Percentiles rank a stretch among this genome's conserved stretches.
Evolutionary conservation across 345 rosid species (phyloP).

Genomic region (Melaleuca quinquenervia): DNA sequence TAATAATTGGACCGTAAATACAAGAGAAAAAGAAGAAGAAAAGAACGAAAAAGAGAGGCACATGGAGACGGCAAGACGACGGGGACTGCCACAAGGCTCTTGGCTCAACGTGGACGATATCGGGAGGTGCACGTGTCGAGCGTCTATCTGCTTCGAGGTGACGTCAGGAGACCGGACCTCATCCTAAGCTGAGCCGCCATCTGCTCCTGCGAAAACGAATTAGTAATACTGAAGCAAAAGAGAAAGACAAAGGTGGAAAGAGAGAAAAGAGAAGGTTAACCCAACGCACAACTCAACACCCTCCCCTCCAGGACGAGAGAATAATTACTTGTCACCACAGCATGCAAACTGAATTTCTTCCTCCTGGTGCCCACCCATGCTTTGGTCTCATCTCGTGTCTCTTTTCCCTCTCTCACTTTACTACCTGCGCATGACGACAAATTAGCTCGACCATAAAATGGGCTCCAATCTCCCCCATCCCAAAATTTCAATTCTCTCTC

Average conservation of each 20-base stretch:
- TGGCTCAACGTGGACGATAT: not conserved
- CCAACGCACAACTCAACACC: not conserved
- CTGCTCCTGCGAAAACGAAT: not conserved
- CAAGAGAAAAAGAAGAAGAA: no score
- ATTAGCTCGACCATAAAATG: conserved; percentile 52
- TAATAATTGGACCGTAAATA: not conserved
- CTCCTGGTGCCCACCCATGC: not conserved
- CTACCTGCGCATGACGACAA: conserved; percentile 37
- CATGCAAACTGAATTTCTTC: conserved; percentile 3
- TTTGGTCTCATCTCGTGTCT: conserved; percentile 21
- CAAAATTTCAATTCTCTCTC: conserved; percentile 56
- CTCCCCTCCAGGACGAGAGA: not conserved
- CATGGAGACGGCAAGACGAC: not conserved
- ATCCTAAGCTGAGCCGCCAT: conserved; percentile 35
- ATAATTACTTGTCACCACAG: not conserved
- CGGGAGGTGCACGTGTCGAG: conserved; percentile 21
- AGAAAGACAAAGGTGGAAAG: not conserved
- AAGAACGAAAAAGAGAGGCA: not conserved
- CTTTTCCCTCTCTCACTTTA: not conserved
- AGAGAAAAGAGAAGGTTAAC: not conserved
- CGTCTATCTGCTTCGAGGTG: not conserved
- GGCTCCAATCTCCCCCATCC: conserved; percentile 28
- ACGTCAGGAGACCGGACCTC: conserved; percentile 10
- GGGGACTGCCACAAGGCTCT: not conserved
- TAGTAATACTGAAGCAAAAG: not conserved